These are phyloP conservation scores for Arthrinium phaeospermum DNA, from an alignment of 2,329 filamentous ascomycete genomes.

Conservation along the genomic window DNA sequence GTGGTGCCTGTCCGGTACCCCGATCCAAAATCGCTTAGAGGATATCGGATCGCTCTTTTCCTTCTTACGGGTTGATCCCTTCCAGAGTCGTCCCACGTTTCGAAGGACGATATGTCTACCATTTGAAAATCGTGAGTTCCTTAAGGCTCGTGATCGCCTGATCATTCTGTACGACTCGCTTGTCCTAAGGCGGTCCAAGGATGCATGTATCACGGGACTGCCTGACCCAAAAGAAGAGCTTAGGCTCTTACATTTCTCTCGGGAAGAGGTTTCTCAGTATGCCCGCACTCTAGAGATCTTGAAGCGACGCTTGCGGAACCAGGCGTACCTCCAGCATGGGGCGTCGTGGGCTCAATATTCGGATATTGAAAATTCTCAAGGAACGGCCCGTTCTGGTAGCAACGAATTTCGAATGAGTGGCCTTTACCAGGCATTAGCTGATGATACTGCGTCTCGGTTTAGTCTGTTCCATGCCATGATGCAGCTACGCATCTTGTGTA, in stretches of 20 bases:
- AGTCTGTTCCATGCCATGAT: conserved; percentile 14
- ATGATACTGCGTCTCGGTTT: background rate
- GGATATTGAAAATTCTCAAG: background rate
- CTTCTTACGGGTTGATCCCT: background rate
- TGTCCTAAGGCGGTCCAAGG: background rate
- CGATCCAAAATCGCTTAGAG: background rate
- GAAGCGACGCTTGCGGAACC: background rate
- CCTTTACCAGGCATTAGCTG: background rate
- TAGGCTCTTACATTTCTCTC: background rate
- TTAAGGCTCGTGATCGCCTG: background rate
- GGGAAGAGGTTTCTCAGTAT: background rate
- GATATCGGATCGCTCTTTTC: background rate
- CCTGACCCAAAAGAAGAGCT: background rate
- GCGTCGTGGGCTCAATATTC: background rate
- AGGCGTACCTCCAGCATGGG: background rate
- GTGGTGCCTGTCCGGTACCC: background rate
- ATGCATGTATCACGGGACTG: background rate
- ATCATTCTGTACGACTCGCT: background rate
- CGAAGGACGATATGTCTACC: background rate
- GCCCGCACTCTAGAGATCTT: background rate
- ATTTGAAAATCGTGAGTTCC: background rate
- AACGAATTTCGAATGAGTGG: background rate
- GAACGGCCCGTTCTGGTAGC: too few species aligned
- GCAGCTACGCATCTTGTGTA: conserved; percentile 2
- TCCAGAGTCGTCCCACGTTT: background rate